A percentile compares a stretch with the other conserved stretches of the same genome.
Evolutionary conservation across 2,329 filamentous ascomycete genomes (phyloP).

Genomic region (Trichoderma gracile): DNA sequence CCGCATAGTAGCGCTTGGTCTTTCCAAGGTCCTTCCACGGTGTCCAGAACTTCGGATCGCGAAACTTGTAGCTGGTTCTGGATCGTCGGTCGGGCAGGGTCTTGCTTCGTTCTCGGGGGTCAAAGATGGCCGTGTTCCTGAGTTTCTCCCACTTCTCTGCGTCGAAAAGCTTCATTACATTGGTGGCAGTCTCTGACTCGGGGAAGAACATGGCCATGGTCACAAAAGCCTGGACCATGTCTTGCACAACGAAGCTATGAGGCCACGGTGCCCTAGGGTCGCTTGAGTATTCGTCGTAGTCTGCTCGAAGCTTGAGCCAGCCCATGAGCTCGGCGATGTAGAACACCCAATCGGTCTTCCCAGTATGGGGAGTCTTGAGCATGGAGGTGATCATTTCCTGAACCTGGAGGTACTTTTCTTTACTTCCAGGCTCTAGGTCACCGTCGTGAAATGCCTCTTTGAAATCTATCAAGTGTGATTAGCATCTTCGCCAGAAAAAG

Average conservation of each 20-base stretch:
- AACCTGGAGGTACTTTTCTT: conserved; percentile 27
- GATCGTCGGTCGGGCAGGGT: conserved; percentile 30
- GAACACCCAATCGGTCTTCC: conserved; percentile 32
- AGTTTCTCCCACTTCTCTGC: conserved; percentile 29
- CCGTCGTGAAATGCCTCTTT: conserved; percentile 34
- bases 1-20: conserved; percentile 25
- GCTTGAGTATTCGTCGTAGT: conserved; percentile 27
- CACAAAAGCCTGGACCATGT: conserved; percentile 33
- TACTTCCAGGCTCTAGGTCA: conserved; percentile 34
- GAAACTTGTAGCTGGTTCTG: conserved; percentile 33
- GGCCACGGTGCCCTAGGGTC: conserved; percentile 32
- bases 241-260: conserved; percentile 33
- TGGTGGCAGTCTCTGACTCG: not conserved
- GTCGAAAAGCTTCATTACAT: conserved; percentile 30
- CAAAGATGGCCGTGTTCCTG: conserved; percentile 30
- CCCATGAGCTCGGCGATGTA: conserved; percentile 31
- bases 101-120: conserved; percentile 30
- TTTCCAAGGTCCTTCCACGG: conserved; percentile 31
- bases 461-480: conserved; percentile 24
- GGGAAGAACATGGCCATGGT: conserved; percentile 36
- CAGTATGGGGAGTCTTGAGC: conserved; percentile 25
- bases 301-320: conserved; percentile 31
- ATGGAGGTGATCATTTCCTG: conserved; percentile 30
- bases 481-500: not conserved
- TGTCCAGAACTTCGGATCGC: conserved; percentile 30